A percentile compares a stretch with the other conserved stretches of the same genome.
Evolutionary conservation across 1,284 basidiomycete genomes (phyloP).

Genomic region (Abortiporus biennis): DNA sequence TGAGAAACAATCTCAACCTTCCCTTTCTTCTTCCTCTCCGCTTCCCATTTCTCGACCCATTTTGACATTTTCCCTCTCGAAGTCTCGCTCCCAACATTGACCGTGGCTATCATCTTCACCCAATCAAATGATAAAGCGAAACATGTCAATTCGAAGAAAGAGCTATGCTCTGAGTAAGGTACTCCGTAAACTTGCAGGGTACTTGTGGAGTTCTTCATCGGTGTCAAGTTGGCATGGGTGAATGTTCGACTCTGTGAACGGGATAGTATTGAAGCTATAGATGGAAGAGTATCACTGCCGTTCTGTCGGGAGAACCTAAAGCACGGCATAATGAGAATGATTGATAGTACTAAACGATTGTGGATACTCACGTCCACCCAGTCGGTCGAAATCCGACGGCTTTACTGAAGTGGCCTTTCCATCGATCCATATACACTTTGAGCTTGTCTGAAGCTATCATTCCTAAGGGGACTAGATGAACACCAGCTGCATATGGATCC

Average conservation of each 20-base stretch:
- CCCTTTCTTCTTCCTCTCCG: constrained; percentile 61
- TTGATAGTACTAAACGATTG: not conserved
- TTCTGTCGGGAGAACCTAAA: constrained; percentile 68
- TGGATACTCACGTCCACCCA: constrained; percentile 78
- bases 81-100: constrained; percentile 82
- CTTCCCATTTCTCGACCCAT: constrained; percentile 86
- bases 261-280: constrained; percentile 62
- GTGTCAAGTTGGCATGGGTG: constrained; percentile 60
- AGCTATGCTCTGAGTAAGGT: constrained; percentile 95
- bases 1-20: constrained; percentile 52
- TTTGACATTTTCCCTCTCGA: constrained; percentile 80
- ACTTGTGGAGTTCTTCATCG: constrained; percentile 67
- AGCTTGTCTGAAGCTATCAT: constrained; percentile 78
- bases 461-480: constrained; percentile 83
- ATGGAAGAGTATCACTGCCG: constrained; percentile 56
- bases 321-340: not conserved
- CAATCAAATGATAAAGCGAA: constrained; percentile 84
- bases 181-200: constrained; percentile 79
- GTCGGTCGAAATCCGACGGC: constrained; percentile 88
- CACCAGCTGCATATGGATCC: constrained; percentile 71
- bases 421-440: constrained; percentile 72
- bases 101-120: constrained; percentile 89
- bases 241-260: constrained; percentile 63
- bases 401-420: constrained; percentile 68
- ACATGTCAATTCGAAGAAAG: constrained; percentile 90